Conservation (phyloP, 1,139 yeast species). For the Geotrichum candidum region DNA sequence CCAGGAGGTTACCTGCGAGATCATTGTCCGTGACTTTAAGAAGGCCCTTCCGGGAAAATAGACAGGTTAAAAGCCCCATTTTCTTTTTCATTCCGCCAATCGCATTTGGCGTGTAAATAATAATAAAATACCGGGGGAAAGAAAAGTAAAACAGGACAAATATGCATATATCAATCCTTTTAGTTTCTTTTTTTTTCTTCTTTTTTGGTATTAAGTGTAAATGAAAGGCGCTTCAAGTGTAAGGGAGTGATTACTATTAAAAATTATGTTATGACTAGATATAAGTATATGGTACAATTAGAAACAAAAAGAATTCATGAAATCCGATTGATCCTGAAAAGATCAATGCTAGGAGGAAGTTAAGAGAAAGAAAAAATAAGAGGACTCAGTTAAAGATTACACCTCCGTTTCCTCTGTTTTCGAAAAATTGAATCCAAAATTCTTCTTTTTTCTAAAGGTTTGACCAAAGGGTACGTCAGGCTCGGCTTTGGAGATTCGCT, state of each 20-base stretch:
- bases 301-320: no score
- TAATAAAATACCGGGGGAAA: not conserved
- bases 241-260: not conserved
- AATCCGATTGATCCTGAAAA: not conserved
- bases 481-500: constrained; percentile 8
- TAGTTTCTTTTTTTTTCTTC: not conserved
- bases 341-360: not conserved
- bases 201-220: not conserved
- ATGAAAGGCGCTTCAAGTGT: not conserved
- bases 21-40: constrained; percentile 76
- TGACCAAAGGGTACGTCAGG: constrained; percentile 18
- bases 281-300: no score
- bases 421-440: not conserved
- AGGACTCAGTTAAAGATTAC: not conserved
- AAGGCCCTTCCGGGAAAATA: constrained; percentile 39
- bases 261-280: not conserved
- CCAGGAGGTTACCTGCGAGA: constrained; percentile 69
- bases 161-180: not conserved
- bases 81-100: not conserved
- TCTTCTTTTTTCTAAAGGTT: not conserved
- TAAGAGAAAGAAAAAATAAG: not conserved
- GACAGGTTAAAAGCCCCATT: not conserved
- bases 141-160: not conserved
- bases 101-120: not conserved
- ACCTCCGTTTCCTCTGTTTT: not conserved